Base-by-base conservation (phyloP, 1,284 basidiomycete genomes). In the Boletellus dicymbophilus region DNA sequence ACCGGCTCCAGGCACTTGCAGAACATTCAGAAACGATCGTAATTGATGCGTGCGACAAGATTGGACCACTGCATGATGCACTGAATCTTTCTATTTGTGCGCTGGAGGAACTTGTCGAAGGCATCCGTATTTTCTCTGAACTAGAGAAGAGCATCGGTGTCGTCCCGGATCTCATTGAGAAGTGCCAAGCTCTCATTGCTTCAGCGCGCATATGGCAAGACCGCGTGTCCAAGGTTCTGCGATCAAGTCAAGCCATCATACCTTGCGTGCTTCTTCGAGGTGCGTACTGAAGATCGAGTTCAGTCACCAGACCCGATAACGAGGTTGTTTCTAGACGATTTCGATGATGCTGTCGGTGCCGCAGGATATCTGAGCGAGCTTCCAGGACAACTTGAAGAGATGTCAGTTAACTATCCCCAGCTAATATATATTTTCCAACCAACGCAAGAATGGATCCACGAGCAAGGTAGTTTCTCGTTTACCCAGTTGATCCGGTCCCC, bases 51-150 rank as follows among this genome's bases (percentile, higher is more conserved):
- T 39, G 36, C 30, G 38, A 47, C 37, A 27, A 54, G 22, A 61
- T 44, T 57, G 68, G 33, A 70, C 67, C 25, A 6, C 50, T 68
- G 48, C 31, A 48, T 10, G 57, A 66, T n/a, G 53, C 72, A 7
- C 39, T 68, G 10, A 40, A 50, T 12, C 58, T 71, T 46, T 54
- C 75, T 18, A 46, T 60, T 21, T 49, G 58, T 13, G 55, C 75
- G 20, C 67, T 72, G 33, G 66, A 71, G 8, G 83, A 85, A 51
- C 59, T 76, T 15, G 56, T 51, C 20, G 62, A 68, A 26, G 71
- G 66, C 21, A 62, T 77, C 25, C 46, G 53, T 4, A 53, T 61
- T 13, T 73, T 74, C 56, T 61, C 58, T 28, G 60, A 63, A 9
- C 59, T 75, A 30, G 59, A 72, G 49, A 65, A 68, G 18, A 59